A percentile compares a stretch with the other conserved stretches of the same genome.
phyloP scores from a whole-genome alignment of 2,329 filamentous ascomycete genomes.

The Zalaria obscura region DNA sequence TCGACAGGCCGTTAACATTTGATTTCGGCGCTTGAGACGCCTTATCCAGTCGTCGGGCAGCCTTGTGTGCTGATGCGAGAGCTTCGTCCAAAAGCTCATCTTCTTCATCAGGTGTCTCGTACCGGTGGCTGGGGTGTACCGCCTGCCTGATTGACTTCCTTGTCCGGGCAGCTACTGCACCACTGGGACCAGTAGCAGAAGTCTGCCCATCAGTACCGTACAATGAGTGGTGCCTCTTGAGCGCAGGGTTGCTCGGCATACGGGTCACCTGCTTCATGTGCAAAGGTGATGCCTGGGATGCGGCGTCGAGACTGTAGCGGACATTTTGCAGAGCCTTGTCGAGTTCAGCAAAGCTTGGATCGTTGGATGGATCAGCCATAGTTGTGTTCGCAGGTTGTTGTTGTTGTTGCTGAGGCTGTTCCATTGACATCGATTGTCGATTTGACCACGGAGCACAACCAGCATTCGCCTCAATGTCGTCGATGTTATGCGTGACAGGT shows the following conservation, averaged over 20 bases:
- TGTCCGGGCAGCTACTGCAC: conserved; percentile 65
- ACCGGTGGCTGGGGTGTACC: conserved; percentile 61
- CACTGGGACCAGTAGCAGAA: conserved; percentile 31
- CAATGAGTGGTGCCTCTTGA: conserved; percentile 35
- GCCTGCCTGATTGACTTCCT: conserved; percentile 59
- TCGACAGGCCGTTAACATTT: conserved; percentile 6
- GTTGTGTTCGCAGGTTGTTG: conserved; percentile 18
- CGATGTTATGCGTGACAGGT: conserved; percentile 61
- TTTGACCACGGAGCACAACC: conserved; percentile 85
- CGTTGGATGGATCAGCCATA: conserved; percentile 26
- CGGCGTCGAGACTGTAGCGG: conserved; percentile 41
- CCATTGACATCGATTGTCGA: conserved; percentile 69
- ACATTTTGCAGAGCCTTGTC: conserved; percentile 48
- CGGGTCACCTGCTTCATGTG: conserved; percentile 4
- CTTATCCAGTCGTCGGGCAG: conserved; percentile 55
- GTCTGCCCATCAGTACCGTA: conserved; percentile 35
- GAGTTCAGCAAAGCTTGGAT: conserved; percentile 42
- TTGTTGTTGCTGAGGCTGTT: conserved; percentile 23
- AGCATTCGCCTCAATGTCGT: conserved; percentile 85
- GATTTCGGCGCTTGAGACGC: conserved; percentile 11
- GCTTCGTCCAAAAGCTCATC: conserved; percentile 91
- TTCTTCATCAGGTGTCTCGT: conserved; percentile 91
- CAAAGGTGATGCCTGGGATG: conserved; percentile 11
- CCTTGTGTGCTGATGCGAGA: conserved; percentile 60
- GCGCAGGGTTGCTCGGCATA: conserved; percentile 28